phyloP scores from a whole-genome alignment of 2,329 filamentous ascomycete species.

The Tolypocladium pustulatum region DNA sequence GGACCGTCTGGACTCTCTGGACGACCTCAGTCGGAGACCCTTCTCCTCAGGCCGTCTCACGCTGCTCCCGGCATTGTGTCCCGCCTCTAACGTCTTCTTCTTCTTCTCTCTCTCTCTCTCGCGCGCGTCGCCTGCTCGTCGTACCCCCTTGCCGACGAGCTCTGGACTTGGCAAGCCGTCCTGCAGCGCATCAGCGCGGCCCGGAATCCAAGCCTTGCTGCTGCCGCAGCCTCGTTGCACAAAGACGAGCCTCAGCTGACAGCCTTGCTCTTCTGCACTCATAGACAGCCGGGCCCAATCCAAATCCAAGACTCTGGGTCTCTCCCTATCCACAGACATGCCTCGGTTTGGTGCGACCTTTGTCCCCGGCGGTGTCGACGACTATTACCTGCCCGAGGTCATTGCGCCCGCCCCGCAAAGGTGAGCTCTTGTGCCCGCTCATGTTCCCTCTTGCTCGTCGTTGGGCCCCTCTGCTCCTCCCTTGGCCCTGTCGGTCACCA shows the following conservation, averaged over 20 bases:
- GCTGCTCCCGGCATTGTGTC: neutral
- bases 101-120: neutral
- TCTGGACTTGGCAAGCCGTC: neutral
- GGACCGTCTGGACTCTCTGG: neutral
- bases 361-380: constrained; percentile 46
- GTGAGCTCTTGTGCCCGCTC: constrained; percentile 27
- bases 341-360: constrained; percentile 42
- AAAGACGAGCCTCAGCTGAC: constrained; percentile 9
- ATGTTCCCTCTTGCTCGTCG: neutral
- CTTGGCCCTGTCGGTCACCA: neutral
- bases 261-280: constrained; percentile 11
- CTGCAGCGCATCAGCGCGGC: neutral
- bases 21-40: neutral
- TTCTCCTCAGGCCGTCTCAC: neutral
- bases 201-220: neutral
- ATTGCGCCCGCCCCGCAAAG: constrained; percentile 47
- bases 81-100: neutral
- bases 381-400: constrained; percentile 52
- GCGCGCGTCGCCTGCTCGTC: neutral
- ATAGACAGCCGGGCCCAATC: neutral
- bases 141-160: neutral
- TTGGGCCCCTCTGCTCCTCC: neutral
- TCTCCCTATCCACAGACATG: constrained; percentile 13
- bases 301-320: constrained; percentile 1
- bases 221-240: neutral